phyloP scores from a whole-genome alignment of 2,329 filamentous ascomycete species.

The Pseudocercospora cruenta region DNA sequence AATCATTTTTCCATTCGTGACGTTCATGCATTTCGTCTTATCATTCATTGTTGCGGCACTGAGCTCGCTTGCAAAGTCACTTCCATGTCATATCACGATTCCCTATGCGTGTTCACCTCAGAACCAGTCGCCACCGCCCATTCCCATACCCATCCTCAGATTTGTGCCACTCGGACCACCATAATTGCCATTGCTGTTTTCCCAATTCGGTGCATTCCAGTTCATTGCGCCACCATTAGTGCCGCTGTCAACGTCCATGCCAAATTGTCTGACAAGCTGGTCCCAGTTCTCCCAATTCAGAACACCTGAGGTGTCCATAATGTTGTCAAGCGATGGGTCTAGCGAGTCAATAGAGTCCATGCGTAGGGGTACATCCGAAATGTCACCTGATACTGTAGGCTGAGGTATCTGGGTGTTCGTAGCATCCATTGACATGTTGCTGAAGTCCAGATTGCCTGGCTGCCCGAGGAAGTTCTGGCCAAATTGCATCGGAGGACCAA shows the following conservation, averaged over 20 bases:
- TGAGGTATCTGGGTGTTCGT: not conserved
- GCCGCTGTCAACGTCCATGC: conserved; percentile 44
- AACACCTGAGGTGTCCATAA: conserved; percentile 44
- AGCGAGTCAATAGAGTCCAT: conserved; percentile 34
- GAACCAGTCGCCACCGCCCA: conserved; percentile 36
- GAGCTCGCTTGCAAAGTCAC: no score
- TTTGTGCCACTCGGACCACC: conserved; percentile 7
- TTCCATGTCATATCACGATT: no score
- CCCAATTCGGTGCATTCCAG: conserved; percentile 22
- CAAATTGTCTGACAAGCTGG: conserved; percentile 52
- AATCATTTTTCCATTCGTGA: not conserved
- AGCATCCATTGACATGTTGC: conserved; percentile 15
- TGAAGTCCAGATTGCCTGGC: conserved; percentile 21
- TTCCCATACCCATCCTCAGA: conserved; percentile 34
- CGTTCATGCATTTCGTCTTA: not conserved
- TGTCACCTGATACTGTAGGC: conserved; percentile 8
- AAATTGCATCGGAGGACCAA: conserved; percentile 10
- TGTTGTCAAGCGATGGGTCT: conserved; percentile 19
- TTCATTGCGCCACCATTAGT: conserved; percentile 8
- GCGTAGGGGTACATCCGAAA: not conserved
- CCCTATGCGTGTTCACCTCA: conserved; percentile 11
- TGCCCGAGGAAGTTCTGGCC: conserved; percentile 21
- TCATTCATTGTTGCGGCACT: no score
- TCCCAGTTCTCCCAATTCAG: conserved; percentile 56
- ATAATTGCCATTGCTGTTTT: conserved; percentile 14